Base-by-base conservation (phyloP, 2,329 filamentous ascomycete species). In the Ascochyta clinopodiicola region DNA sequence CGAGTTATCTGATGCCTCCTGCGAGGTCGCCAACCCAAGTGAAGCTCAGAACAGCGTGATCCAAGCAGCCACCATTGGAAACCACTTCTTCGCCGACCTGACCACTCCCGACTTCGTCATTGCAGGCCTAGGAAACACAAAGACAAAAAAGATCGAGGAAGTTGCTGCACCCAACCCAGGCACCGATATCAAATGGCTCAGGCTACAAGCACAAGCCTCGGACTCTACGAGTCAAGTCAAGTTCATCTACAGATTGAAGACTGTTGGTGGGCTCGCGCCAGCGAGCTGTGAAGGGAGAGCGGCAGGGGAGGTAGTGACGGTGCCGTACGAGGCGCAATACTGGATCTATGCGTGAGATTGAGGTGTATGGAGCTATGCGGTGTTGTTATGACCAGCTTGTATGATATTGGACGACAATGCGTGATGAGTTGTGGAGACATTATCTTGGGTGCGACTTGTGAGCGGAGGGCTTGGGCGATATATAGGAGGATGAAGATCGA, bases 281-380 rank as follows among this genome's bases (percentile, higher is more conserved):
- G 77, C 82, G 5, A 89, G 84, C 0, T 97, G 94, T 73, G 76
- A 81, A 0, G 80, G 82, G 7, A 69, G 73, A 51, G 70, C 76
- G 0, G 56, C 63, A 4, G 71, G 63, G 0, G 57, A 63, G n/a
- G 61, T 70, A 10, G 91, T 97, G 61, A 81, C 88, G 59, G 85
- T 96, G n/a, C 81, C 91, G 67, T 97, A 98, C 77, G 81, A 90
- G 39, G 87, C 93, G 36, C 85, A 94, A 83, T 97, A 91, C 63
- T 88, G 84, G 88, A 86, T 82, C 44, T 84, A 76, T 56, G 75
- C 60, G 9, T 67, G 43, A 55, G 25, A 12, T 3, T n/a, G 6
- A 6, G 32, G 10, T 8, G 17, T 17, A 12, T 17, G 32, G n/a
- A 17, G 8, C 8, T 7, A 10, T 15, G n/a, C 6, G 32, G 7